These are phyloP conservation scores for Elasticomyces elasticus DNA, from an alignment of 495 filamentous ascomycete genomes.

Conservation along the genomic window DNA sequence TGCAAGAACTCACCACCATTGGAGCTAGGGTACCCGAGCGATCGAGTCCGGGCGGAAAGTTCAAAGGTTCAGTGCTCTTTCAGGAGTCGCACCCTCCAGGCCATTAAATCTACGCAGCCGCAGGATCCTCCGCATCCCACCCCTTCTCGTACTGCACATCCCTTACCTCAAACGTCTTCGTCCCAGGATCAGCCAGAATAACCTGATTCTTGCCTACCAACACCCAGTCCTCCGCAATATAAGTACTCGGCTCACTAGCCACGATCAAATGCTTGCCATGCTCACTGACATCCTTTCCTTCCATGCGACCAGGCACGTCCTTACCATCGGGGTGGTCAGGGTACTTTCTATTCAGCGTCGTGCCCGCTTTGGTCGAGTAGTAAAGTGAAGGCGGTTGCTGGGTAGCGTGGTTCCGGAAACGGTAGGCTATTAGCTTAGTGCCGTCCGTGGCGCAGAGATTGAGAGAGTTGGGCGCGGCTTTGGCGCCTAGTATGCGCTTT, in stretches of 20 bases:
- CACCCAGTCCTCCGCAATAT: slow-evolving; percentile 38
- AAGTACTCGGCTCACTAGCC: slow-evolving; percentile 43
- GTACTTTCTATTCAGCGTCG: slow-evolving; percentile 40
- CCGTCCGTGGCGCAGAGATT: slow-evolving; percentile 39
- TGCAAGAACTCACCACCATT: too few species aligned
- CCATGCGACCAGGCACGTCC: slow-evolving; percentile 26
- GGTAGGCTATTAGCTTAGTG: slow-evolving; percentile 32
- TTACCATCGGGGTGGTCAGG: slow-evolving; percentile 35
- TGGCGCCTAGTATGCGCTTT: slow-evolving; percentile 27
- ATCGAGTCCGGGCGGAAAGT: too few species aligned
- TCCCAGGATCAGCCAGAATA: slow-evolving; percentile 2
- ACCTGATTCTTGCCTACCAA: slow-evolving; percentile 36
- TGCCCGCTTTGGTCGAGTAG: slow-evolving; percentile 38
- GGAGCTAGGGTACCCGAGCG: too few species aligned
- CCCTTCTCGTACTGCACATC: slow-evolving; percentile 13
- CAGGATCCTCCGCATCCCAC: slow-evolving; percentile 16
- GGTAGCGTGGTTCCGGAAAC: slow-evolving; percentile 39
- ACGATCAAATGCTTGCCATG: slow-evolving; percentile 42
- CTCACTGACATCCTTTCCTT: slow-evolving; percentile 24
- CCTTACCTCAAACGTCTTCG: slow-evolving; percentile 7
- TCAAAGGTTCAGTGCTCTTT: background rate
- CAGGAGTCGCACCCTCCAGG: too few species aligned
- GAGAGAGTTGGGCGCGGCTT: slow-evolving; percentile 34
- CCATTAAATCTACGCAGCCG: too few species aligned
- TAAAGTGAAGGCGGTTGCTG: slow-evolving; percentile 42